Conservation (phyloP, 345 rosid species). For the Citrus medica region DNA sequence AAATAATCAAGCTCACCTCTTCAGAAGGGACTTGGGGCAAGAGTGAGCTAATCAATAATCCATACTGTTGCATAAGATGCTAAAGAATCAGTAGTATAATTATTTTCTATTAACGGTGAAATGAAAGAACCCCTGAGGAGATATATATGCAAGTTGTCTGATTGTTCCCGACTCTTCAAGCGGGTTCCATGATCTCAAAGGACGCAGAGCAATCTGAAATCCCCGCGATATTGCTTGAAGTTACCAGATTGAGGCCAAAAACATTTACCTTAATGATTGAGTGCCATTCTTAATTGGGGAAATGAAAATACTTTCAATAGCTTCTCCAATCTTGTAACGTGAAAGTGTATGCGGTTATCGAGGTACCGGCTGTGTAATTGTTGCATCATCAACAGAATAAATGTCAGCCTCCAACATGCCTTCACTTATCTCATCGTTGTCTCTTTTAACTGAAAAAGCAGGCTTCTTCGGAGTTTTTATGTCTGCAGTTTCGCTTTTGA, state of each 20-base stretch:
- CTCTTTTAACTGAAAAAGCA: slow-evolving; percentile 5
- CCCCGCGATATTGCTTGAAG: background rate
- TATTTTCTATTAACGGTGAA: too few relatives aligned
- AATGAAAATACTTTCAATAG: background rate
- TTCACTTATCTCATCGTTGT: background rate
- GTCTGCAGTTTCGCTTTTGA: background rate
- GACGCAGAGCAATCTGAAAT: too few relatives aligned
- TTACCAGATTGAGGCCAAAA: background rate
- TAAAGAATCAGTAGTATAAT: too few relatives aligned
- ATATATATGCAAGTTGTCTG: too few relatives aligned
- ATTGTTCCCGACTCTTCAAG: too few relatives aligned
- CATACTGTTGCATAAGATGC: too few relatives aligned
- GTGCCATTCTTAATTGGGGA: background rate
- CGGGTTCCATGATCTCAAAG: too few relatives aligned
- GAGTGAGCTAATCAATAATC: too few relatives aligned
- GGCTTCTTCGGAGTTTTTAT: slow-evolving; percentile 3
- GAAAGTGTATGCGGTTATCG: background rate
- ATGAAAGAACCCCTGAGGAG: too few relatives aligned
- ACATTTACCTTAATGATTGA: too few relatives aligned
- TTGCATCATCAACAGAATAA: background rate
- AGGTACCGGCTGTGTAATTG: background rate
- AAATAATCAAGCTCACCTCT: too few relatives aligned
- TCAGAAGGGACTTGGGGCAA: too few relatives aligned
- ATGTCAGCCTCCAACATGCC: background rate
- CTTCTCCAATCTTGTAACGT: background rate